phyloP scores from a whole-genome alignment of 2,329 filamentous ascomycete genomes.

The Paecilomyces variotii region DNA sequence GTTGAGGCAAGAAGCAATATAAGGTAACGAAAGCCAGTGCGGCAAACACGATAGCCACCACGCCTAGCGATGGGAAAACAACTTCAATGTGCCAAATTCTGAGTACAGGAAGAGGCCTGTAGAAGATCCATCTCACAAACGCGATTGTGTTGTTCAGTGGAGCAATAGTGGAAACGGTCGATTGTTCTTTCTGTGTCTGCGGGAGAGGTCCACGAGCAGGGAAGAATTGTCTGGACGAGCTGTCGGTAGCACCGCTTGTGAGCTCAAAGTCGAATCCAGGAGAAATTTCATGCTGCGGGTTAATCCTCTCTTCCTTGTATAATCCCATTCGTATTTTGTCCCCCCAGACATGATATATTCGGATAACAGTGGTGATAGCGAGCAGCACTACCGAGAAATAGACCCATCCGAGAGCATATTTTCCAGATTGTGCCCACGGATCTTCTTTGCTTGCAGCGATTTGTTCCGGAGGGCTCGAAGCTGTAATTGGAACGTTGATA shows the following conservation, averaged over 20 bases:
- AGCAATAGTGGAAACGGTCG: slow-evolving; percentile 66
- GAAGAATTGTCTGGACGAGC: slow-evolving; percentile 66
- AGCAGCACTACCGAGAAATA: slow-evolving; percentile 75
- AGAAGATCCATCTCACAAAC: slow-evolving; percentile 82
- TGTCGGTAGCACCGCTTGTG: slow-evolving; percentile 51
- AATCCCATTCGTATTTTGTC: slow-evolving; percentile 87
- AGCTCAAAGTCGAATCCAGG: slow-evolving; percentile 55
- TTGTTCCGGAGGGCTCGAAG: slow-evolving; percentile 47
- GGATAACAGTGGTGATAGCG: slow-evolving; percentile 57
- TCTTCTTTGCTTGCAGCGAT: slow-evolving; percentile 55
- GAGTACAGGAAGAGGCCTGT: slow-evolving; percentile 72
- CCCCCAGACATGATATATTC: slow-evolving; percentile 83
- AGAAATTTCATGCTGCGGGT: slow-evolving; percentile 49
- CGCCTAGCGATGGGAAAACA: slow-evolving; percentile 71
- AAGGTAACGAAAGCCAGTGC: slow-evolving; percentile 66
- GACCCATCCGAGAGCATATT: slow-evolving; percentile 81
- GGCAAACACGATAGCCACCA: slow-evolving; percentile 59
- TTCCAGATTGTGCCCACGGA: slow-evolving; percentile 72
- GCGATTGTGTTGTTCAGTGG: slow-evolving; percentile 71
- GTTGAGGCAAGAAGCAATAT: slow-evolving; percentile 80
- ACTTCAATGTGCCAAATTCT: slow-evolving; percentile 60
- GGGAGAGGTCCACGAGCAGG: slow-evolving; percentile 54
- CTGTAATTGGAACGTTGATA: slow-evolving; percentile 50
- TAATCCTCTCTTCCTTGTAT: slow-evolving; percentile 72
- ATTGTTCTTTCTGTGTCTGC: slow-evolving; percentile 52